These are phyloP conservation scores for Halophytophthora polymorphica DNA, from an alignment of 352 stramenopile species.

Conservation along the genomic window DNA sequence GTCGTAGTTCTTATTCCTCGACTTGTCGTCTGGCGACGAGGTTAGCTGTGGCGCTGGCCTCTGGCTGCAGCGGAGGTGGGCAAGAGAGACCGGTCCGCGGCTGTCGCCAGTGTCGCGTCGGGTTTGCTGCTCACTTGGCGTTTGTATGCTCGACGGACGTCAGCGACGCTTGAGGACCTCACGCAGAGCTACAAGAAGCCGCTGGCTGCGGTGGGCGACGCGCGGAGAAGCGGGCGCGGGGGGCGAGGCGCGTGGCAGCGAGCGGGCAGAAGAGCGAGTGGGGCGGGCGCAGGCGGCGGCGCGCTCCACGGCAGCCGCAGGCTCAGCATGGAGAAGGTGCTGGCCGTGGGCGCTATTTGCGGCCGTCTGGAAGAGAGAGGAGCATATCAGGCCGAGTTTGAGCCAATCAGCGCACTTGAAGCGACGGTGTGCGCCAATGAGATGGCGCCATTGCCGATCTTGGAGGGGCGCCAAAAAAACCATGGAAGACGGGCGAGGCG, in stretches of 20 bases:
- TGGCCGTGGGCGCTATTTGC: slow-evolving; percentile 14
- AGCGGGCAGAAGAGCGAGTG: too few relatives aligned
- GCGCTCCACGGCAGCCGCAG: too few relatives aligned
- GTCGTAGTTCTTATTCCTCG: background rate
- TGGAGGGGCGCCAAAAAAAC: slow-evolving; percentile 26
- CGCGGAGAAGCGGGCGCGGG: too few relatives aligned
- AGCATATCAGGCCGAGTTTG: slow-evolving; percentile 30
- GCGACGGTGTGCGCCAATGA: slow-evolving; percentile 9
- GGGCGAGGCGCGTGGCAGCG: too few relatives aligned
- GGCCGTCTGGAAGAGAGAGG: background rate
- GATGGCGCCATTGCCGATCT: slow-evolving; percentile 10
- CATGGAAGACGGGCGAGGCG: slow-evolving; percentile 3
- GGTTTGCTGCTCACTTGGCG: background rate
- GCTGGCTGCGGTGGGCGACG: too few relatives aligned
- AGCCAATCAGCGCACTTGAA: slow-evolving; percentile 14
- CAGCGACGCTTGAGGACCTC: too few relatives aligned
- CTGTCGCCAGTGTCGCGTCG: background rate
- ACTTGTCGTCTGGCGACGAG: background rate
- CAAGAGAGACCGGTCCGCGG: background rate
- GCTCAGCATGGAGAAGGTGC: slow-evolving; percentile 2
- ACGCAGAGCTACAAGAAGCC: too few relatives aligned
- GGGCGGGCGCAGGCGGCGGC: too few relatives aligned
- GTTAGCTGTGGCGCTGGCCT: background rate
- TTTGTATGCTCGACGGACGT: background rate
- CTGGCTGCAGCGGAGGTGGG: background rate